Conservation (phyloP, 495 filamentous ascomycete species). For the Aspergillus ellipticus region DNA sequence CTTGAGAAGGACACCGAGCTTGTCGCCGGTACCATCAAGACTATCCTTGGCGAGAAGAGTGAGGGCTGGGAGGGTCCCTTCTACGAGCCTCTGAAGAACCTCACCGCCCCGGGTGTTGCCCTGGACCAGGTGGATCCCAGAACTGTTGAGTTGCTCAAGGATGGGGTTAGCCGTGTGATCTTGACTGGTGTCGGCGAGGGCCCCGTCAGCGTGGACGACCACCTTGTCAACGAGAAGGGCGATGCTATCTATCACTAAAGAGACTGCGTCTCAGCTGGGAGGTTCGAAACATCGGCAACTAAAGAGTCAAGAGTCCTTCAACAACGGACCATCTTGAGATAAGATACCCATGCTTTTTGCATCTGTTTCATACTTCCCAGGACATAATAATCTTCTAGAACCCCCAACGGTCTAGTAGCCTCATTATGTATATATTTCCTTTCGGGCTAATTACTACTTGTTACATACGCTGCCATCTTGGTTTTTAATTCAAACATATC, state of each 20-base stretch:
- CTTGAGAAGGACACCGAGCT: slow-evolving; percentile 67
- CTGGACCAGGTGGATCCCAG: slow-evolving; percentile 51
- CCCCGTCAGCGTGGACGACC: slow-evolving; percentile 71
- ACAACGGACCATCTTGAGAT: background rate
- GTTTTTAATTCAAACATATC: background rate
- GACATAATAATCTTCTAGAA: background rate
- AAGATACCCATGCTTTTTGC: slow-evolving; percentile 1
- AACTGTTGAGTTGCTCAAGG: slow-evolving; percentile 58
- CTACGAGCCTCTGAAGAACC: slow-evolving; percentile 43
- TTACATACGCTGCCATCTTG: background rate
- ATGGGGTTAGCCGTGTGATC: slow-evolving; percentile 83
- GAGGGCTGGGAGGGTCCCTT: slow-evolving; percentile 61
- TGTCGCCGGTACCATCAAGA: slow-evolving; percentile 68
- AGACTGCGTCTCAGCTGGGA: background rate
- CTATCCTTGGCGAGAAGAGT: slow-evolving; percentile 43
- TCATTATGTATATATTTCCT: background rate
- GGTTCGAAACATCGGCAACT: background rate
- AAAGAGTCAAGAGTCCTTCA: background rate
- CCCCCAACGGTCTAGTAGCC: background rate
- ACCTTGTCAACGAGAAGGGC: slow-evolving; percentile 70
- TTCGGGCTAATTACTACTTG: background rate
- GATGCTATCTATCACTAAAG: slow-evolving; percentile 37
- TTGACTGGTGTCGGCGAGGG: slow-evolving; percentile 89
- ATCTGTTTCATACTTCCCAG: background rate
- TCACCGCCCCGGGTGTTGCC: slow-evolving; percentile 44